Evolutionary conservation across 2,329 filamentous ascomycete genomes (phyloP).

Genomic region (Diaporthe sp.): DNA sequence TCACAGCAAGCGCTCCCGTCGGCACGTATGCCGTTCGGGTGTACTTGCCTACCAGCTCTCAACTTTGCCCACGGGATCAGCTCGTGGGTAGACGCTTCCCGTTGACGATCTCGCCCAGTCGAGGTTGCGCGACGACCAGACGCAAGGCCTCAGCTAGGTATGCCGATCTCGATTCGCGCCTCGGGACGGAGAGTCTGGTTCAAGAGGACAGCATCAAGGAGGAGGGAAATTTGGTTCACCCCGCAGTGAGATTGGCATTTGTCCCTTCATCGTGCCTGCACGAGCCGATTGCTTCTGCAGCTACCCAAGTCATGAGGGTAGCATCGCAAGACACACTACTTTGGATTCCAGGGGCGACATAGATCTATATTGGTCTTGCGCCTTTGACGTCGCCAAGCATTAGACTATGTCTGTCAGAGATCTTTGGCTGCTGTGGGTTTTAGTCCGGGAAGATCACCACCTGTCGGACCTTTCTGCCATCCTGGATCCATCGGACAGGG

Average conservation of each 20-base stretch:
- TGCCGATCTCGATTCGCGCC: constrained; percentile 5
- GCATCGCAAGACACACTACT: constrained; percentile 21
- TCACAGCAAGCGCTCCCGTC: constrained; percentile 9
- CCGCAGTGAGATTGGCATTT: constrained; percentile 15
- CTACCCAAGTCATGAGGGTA: constrained; percentile 25
- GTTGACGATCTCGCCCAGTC: not conserved
- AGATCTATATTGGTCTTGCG: not conserved
- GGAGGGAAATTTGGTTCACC: not conserved
- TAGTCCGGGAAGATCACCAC: not conserved
- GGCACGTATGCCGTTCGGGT: not conserved
- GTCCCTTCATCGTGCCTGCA: not conserved
- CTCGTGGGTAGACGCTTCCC: not conserved
- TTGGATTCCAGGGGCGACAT: constrained; percentile 8
- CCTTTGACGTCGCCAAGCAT: not conserved
- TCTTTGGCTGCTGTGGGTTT: not conserved
- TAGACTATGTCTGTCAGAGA: not conserved
- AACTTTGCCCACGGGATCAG: not conserved
- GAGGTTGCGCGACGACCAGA: not conserved
- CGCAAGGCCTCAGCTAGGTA: constrained; percentile 5
- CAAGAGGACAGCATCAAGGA: constrained; percentile 15
- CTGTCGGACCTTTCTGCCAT: not conserved
- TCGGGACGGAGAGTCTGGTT: not conserved
- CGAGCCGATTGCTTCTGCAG: constrained; percentile 4
- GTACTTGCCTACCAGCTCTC: not conserved
- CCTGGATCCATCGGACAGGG: not conserved